Base-by-base conservation (phyloP, 1,284 basidiomycete genomes). In the Heterobasidion annosum region DNA sequence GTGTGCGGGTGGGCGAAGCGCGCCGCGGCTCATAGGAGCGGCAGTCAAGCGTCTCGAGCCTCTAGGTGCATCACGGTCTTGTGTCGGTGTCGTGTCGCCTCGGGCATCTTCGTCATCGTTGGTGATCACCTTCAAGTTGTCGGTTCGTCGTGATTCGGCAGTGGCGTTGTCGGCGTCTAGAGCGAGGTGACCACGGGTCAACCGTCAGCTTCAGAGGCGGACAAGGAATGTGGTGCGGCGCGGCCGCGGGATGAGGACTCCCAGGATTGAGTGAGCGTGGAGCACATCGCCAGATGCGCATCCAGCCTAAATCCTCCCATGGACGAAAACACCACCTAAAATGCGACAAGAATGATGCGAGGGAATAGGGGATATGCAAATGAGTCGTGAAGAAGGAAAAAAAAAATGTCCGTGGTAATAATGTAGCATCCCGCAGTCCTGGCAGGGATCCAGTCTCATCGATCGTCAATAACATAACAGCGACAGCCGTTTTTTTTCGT, bases 11-110 rank as follows among this genome's bases (percentile, higher is more conserved):
- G 69, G 70, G 76, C 74, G 76, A 82, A 70, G 72, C 75, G 70
- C 72, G 56, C 73, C 73, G 72, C 71, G 68, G 74, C 68, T 64
- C 71, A 70, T 66, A 59, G 66, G 63, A 64, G 65, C 52, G 46
- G 34, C 34, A 37, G 65, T 44, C n/a, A 54, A 68, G 67, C 70
- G 71, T 71, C 77, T 82, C 79, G 67, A 78, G 77, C 58, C 53
- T 46, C 76, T 61, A 19, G 12, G 55, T 68, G 63, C 57, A 67
- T 67, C 56, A 70, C 70, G 75, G 83, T 86, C 84, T 82, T 86
- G 82, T 72, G 83, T 83, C 76, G 61, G 69, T 77, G 78, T 81
- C 80, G 73, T 76, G 74, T 74, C 75, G 58, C 55, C 65, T 70
- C 70, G 63, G 59, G 54, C 70, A 70, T 79, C 76, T 65, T 79